Conservation (phyloP, 78 protist genomes). For the Carpediemonas membranifera region DNA sequence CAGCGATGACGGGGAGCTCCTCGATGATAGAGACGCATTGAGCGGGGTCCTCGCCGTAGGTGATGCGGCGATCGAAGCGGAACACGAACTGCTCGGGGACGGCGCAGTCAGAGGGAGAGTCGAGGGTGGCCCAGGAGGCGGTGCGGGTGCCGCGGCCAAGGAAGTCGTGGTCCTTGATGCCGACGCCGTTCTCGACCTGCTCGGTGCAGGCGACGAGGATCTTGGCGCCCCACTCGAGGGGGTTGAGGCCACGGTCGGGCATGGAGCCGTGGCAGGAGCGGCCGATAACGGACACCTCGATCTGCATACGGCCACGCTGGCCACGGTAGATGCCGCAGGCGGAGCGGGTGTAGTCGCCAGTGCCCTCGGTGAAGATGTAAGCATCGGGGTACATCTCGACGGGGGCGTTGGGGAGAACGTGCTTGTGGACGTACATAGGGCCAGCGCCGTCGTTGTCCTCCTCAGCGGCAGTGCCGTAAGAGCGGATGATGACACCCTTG, state of each 20-base stretch:
- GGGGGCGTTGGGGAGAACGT: neutral
- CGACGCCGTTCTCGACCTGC: slow-evolving; percentile 1
- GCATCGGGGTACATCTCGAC: slow-evolving; percentile 24
- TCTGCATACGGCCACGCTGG: slow-evolving; percentile 42
- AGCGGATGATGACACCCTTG: slow-evolving; percentile 24
- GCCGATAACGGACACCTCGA: slow-evolving; percentile 40
- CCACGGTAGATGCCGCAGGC: slow-evolving; percentile 50
- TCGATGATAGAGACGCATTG: slow-evolving; percentile 18
- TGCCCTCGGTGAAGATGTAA: slow-evolving; percentile 35
- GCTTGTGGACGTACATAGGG: slow-evolving; percentile 16
- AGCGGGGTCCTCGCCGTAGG: slow-evolving; percentile 37
- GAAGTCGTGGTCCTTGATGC: slow-evolving; percentile 31
- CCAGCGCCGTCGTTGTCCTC: slow-evolving; percentile 49
- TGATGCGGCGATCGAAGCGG: slow-evolving; percentile 44
- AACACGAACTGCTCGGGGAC: slow-evolving; percentile 47
- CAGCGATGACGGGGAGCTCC: slow-evolving; percentile 11
- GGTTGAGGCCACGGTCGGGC: slow-evolving; percentile 38
- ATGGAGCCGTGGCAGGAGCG: slow-evolving; percentile 42
- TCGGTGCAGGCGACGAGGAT: slow-evolving; percentile 39
- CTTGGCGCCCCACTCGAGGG: slow-evolving; percentile 37
- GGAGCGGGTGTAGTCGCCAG: slow-evolving; percentile 15
- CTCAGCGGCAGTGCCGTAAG: slow-evolving; percentile 37
- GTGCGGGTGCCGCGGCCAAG: slow-evolving; percentile 35
- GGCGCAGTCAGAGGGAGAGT: slow-evolving; percentile 53
- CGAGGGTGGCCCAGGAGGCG: slow-evolving; percentile 28